Percentiles rank a stretch among this genome's conserved stretches.
Evolutionary conservation across 2,329 filamentous ascomycete species (phyloP).

Genomic region (Aspergillus sp.): DNA sequence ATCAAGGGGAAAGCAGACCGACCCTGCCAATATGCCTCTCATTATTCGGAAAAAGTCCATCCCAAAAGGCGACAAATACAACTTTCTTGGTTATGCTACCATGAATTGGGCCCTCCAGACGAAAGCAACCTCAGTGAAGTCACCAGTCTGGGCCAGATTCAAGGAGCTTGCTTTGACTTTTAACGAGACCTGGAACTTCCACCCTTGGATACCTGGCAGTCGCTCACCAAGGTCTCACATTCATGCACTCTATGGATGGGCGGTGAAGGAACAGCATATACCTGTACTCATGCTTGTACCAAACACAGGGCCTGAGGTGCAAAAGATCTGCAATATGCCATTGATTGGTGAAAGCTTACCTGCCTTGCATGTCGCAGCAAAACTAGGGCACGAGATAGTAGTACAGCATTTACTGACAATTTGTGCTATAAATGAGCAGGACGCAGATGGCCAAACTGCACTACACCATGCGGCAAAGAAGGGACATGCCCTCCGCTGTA

Average conservation of each 20-base stretch:
- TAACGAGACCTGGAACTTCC: constrained; percentile 30
- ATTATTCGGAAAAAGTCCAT: constrained; percentile 6
- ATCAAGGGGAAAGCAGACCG: background rate
- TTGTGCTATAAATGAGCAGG: background rate
- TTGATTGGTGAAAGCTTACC: constrained; percentile 24
- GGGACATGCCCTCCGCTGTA: background rate
- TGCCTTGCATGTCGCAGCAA: constrained; percentile 26
- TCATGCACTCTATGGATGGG: constrained; percentile 30
- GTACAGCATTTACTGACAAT: background rate
- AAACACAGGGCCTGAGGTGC: background rate
- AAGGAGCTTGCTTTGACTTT: constrained; percentile 19
- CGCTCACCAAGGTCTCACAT: constrained; percentile 22
- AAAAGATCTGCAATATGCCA: constrained; percentile 23
- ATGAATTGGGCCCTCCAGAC: constrained; percentile 25
- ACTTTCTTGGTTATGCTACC: constrained; percentile 25
- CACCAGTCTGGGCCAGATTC: constrained; percentile 24
- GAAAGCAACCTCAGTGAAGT: constrained; percentile 13
- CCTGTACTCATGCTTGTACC: constrained; percentile 22
- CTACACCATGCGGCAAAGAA: constrained; percentile 10
- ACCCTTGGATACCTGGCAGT: constrained; percentile 27
- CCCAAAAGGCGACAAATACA: constrained; percentile 19
- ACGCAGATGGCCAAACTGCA: constrained; percentile 3
- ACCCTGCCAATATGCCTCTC: constrained; percentile 1
- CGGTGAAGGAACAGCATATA: constrained; percentile 25
- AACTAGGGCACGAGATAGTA: constrained; percentile 15